A percentile compares a stretch with the other conserved stretches of the same genome.
Evolutionary conservation across 129 eudicot genomes (phyloP).

Genomic region (Oenanthe sinensis): DNA sequence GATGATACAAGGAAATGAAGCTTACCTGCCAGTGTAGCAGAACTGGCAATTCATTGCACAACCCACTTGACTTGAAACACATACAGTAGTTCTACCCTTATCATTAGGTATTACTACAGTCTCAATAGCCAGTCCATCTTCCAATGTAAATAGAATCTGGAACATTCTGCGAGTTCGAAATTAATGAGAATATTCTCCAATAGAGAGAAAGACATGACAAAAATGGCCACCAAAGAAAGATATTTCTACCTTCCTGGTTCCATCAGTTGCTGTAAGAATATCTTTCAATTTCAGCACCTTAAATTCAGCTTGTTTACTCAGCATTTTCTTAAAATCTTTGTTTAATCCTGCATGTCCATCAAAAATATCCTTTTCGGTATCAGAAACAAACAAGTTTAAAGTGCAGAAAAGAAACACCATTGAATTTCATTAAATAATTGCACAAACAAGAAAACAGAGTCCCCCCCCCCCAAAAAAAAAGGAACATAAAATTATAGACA

Average conservation of each 20-base stretch:
- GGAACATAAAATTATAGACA: not conserved
- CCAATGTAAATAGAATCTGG: slow-evolving; percentile 85
- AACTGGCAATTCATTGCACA: slow-evolving; percentile 99
- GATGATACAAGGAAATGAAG: slow-evolving; percentile 8
- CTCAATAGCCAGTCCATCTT: slow-evolving; percentile 78
- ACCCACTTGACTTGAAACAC: slow-evolving; percentile 97
- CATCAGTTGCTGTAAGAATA: slow-evolving; percentile 63
- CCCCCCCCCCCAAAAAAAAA: not conserved
- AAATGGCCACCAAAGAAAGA: not conserved
- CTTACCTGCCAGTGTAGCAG: slow-evolving; percentile 92
- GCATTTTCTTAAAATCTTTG: slow-evolving; percentile 67
- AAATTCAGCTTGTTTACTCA: slow-evolving; percentile 53
- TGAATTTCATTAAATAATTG: not conserved
- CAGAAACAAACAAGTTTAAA: not conserved
- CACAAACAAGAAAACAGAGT: not conserved
- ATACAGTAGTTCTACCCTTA: slow-evolving; percentile 80
- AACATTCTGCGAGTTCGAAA: slow-evolving; percentile 60
- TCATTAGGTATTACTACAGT: slow-evolving; percentile 76
- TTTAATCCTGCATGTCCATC: slow-evolving; percentile 47
- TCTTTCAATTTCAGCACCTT: slow-evolving; percentile 66
- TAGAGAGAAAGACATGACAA: not conserved
- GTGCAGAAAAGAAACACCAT: not conserved
- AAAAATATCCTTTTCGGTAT: not conserved
- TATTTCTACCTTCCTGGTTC: slow-evolving; percentile 78
- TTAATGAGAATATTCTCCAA: slow-evolving; percentile 50